Base-by-base conservation (phyloP, 2,329 filamentous ascomycete genomes). In the Nemania serpens region DNA sequence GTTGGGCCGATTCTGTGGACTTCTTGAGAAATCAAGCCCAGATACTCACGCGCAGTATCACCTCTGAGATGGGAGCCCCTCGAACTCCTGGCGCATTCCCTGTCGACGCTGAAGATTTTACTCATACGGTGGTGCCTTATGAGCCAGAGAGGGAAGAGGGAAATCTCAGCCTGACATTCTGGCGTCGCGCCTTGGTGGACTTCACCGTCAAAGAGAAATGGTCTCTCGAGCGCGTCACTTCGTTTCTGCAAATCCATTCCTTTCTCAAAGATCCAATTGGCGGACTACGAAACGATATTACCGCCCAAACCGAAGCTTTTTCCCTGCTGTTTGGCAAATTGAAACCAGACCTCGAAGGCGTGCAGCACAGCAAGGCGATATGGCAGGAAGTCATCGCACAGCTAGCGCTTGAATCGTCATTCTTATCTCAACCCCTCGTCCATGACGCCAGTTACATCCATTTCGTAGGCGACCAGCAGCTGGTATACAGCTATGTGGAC, bases 401-500 rank as follows among this genome's bases (percentile, higher is more conserved):
- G 37, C n/a, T 59, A 3, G 56, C 56, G 1, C 43, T 59, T 9
- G 50, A 59, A 25, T 54, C 56, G 2, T 54, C 50, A 12, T 59
- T 59, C 18, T 49, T 54, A 37, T 49, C 56, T 3, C 56, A 43
- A 5, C 49, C 50, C 13, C 50, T 43, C 11, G 11, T 49, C 25
- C 56, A 43, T 11, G 29, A 43, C 10, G 49, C 43, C 3, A 42
- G 34, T 20, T 59, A 59, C 15, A 36, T 54, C 29, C 56, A 59
- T 34, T 59, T 54, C 25, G 18, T 54, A 49, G 56, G 20, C 7
- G 56, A 59, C 20, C 49, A 59, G 11, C 43, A 59, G 25, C 56
- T 59, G 2, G 56, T 59, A 3, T 59, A 59, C 18, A 59, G 56
- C 36, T 59, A 59, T n/a, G 56, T 59, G 2, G 56, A 59, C 25